Evolutionary conservation across 768 basidiomycete genomes (phyloP).

Genomic region (Crassisporium funariophilum): DNA sequence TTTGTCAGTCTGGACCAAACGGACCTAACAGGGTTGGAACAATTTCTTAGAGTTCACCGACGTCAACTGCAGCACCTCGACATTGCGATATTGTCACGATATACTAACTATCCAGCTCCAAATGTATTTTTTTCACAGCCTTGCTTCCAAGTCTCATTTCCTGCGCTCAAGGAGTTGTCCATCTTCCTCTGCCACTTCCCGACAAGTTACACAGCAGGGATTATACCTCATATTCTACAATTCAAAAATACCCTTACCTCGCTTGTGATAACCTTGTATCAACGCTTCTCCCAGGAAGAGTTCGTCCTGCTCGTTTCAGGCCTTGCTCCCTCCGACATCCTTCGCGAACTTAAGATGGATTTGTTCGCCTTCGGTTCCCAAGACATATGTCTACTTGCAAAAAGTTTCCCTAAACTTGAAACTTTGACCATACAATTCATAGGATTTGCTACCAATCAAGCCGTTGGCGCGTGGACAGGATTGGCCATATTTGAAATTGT

Average conservation of each 20-base stretch:
- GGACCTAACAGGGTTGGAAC: conserved; percentile 19
- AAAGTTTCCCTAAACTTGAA: conserved; percentile 8
- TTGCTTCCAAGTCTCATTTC: conserved; percentile 12
- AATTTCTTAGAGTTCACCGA: conserved; percentile 22
- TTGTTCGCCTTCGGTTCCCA: conserved; percentile 4
- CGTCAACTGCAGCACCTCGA: conserved; percentile 15
- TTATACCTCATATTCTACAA: conserved; percentile 10
- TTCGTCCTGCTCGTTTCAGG: conserved; percentile 4
- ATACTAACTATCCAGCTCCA: conserved; percentile 1
- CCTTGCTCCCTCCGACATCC: neutral
- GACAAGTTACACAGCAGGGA: neutral
- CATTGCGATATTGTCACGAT: conserved; percentile 6
- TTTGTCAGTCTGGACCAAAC: conserved; percentile 16
- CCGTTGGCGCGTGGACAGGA: too few relatives aligned
- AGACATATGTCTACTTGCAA: conserved; percentile 2
- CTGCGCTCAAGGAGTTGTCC: conserved; percentile 7
- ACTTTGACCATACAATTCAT: conserved; percentile 10
- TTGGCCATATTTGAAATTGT: neutral
- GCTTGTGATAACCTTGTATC: conserved; percentile 2
- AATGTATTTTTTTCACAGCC: conserved; percentile 12
- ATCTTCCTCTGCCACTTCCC: conserved; percentile 10
- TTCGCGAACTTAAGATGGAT: conserved; percentile 8
- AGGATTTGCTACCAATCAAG: conserved; percentile 1
- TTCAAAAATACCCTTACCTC: conserved; percentile 11
- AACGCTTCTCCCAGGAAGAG: neutral